Evolutionary conservation across 2,329 filamentous ascomycete genomes (phyloP).

Genomic region (Daldinia sp.): DNA sequence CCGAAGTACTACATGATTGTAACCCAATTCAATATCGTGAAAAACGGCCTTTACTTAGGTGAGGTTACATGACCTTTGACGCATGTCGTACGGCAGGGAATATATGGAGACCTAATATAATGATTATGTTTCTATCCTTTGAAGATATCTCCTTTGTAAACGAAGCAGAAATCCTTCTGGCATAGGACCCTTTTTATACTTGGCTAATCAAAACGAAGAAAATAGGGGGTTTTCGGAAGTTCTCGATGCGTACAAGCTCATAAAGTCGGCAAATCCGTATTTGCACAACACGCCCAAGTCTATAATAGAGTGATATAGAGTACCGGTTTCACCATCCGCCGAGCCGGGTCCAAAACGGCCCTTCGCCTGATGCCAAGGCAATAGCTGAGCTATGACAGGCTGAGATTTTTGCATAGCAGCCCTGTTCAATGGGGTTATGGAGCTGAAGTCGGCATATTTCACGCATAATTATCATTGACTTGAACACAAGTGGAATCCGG

Average conservation of each 20-base stretch:
- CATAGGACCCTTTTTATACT: not conserved
- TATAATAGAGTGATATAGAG: not conserved
- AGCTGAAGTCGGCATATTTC: slow-evolving; percentile 15
- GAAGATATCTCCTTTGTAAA: not conserved
- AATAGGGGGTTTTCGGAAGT: not conserved
- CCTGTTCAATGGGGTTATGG: slow-evolving; percentile 14
- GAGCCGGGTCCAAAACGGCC: slow-evolving; percentile 22
- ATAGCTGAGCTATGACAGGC: slow-evolving; percentile 28
- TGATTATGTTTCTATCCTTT: not conserved
- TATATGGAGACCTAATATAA: not conserved
- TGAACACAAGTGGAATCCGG: slow-evolving; percentile 7
- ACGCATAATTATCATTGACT: not conserved
- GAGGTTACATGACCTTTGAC: not conserved
- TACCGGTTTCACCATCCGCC: slow-evolving; percentile 16
- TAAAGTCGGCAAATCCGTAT: not conserved
- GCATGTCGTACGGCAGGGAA: not conserved
- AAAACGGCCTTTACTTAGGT: not conserved
- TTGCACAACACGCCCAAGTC: not conserved
- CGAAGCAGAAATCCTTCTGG: not conserved
- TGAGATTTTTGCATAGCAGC: slow-evolving; percentile 11
- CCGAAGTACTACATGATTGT: not conserved
- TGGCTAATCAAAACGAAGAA: not conserved
- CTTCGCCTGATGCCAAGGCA: slow-evolving; percentile 13
- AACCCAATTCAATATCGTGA: not conserved
- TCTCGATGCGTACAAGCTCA: not conserved